These are phyloP conservation scores for Pseudocercospora crystallina DNA, from an alignment of 2,329 filamentous ascomycete genomes.

Conservation along the genomic window DNA sequence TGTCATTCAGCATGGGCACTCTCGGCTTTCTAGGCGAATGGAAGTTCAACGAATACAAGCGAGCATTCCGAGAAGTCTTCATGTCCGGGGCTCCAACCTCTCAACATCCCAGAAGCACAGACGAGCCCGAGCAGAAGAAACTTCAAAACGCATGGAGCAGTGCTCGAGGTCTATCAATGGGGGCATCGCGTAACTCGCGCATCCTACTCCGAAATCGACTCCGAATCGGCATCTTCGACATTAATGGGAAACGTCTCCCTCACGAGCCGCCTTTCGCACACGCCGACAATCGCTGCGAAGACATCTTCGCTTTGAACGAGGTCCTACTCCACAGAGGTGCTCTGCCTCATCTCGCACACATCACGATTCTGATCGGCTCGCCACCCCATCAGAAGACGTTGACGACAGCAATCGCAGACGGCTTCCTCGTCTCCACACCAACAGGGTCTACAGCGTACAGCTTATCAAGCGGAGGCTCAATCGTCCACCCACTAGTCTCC, in stretches of 20 bases:
- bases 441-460: constrained; percentile 96
- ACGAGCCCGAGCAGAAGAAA: constrained; percentile 20
- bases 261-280: constrained; percentile 35
- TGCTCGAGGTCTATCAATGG: constrained; percentile 78
- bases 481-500: constrained; percentile 89
- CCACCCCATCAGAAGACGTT: constrained; percentile 66
- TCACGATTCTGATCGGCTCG: constrained; percentile 81
- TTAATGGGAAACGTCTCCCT: constrained; percentile 56
- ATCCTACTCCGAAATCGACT: constrained; percentile 84
- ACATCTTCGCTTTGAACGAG: constrained; percentile 83
- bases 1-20: constrained; percentile 96
- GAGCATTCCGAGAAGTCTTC: constrained; percentile 88
- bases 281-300: constrained; percentile 37
- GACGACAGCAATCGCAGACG: constrained; percentile 91
- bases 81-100: constrained; percentile 64
- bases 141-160: constrained; percentile 62
- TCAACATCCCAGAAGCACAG: constrained; percentile 20
- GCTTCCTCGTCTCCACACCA: constrained; percentile 89
- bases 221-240: constrained; percentile 79
- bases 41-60: constrained; percentile 91
- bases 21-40: constrained; percentile 94
- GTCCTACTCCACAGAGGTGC: constrained; percentile 89
- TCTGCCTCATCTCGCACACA: constrained; percentile 84
- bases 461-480: constrained; percentile 86
- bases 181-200: constrained; percentile 69